These are phyloP conservation scores for Microcos paniculata DNA, from an alignment of 345 rosid species.

Conservation along the genomic window DNA sequence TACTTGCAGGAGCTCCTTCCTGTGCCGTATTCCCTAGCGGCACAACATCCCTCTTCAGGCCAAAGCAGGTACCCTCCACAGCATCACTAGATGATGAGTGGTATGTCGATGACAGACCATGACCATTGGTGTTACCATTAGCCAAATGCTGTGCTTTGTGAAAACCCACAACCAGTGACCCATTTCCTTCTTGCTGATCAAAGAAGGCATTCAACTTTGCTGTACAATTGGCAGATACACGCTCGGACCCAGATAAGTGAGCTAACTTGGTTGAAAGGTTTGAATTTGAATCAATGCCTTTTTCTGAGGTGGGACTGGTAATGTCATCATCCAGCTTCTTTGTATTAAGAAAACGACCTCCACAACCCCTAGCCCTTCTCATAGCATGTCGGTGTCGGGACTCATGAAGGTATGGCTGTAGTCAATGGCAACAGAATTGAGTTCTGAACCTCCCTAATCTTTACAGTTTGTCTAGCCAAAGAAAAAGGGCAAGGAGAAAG, in stretches of 20 bases:
- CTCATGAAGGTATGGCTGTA: constrained; percentile 77
- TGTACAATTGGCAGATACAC: constrained; percentile 14
- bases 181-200: constrained; percentile 27
- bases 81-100: constrained; percentile 20
- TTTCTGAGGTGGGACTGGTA: constrained; percentile 26
- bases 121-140: constrained; percentile 17
- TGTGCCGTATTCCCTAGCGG: constrained; percentile 31
- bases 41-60: constrained; percentile 29
- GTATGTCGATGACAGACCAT: constrained; percentile 22
- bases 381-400: constrained; percentile 77
- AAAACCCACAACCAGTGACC: constrained; percentile 14
- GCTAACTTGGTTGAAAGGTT: constrained; percentile 22
- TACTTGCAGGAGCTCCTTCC: constrained; percentile 26
- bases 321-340: constrained; percentile 39
- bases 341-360: constrained; percentile 65
- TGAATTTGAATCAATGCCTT: constrained; percentile 20
- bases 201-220: constrained; percentile 22
- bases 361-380: constrained; percentile 71
- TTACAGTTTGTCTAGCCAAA: not conserved
- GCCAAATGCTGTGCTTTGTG: constrained; percentile 12
- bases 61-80: constrained; percentile 14
- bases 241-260: constrained; percentile 23
- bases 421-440: constrained; percentile 19
- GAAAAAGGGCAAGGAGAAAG: not conserved
- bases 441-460: not conserved